These are phyloP conservation scores for Penicillium paneum DNA, from an alignment of 2,329 filamentous ascomycete genomes.

Conservation along the genomic window DNA sequence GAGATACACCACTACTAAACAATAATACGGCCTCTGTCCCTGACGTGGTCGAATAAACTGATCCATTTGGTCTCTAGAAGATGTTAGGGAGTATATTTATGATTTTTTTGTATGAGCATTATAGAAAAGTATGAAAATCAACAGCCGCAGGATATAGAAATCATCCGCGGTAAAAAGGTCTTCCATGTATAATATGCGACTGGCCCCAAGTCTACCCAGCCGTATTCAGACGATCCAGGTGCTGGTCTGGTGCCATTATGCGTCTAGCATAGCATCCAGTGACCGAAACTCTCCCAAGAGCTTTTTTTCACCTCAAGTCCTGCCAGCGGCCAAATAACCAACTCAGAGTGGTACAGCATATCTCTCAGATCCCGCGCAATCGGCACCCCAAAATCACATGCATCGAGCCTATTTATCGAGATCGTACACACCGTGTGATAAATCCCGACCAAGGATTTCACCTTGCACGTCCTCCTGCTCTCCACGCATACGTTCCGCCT, in stretches of 20 bases:
- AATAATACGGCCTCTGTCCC: no score
- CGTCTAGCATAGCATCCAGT: background rate
- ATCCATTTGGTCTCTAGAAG: no score
- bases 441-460: background rate
- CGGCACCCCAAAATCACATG: background rate
- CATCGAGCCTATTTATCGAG: background rate
- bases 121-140: no score
- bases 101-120: no score
- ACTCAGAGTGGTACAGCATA: background rate
- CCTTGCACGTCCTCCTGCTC: background rate
- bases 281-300: background rate
- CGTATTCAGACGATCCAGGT: background rate
- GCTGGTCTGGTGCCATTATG: no score
- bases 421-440: background rate
- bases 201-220: background rate
- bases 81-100: no score
- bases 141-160: no score
- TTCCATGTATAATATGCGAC: background rate
- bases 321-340: background rate
- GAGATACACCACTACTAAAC: background rate
- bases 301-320: background rate
- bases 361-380: background rate
- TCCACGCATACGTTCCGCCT: slow-evolving; percentile 10
- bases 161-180: no score
- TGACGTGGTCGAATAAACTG: no score